phyloP scores from a whole-genome alignment of 2,329 filamentous ascomycete genomes.

The Diplodia scrobiculata region DNA sequence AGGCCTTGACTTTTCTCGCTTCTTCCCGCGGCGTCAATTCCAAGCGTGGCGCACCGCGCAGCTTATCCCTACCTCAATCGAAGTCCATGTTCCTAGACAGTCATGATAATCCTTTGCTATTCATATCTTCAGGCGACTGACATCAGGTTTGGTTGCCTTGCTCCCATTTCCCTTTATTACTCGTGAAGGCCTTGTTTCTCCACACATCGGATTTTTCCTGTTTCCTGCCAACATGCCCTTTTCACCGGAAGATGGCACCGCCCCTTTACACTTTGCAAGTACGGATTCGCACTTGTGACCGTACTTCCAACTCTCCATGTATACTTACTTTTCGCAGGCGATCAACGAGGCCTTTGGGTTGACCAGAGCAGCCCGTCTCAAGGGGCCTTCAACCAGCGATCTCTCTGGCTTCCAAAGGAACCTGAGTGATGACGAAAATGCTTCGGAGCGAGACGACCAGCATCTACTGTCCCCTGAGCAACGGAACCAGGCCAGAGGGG shows the following conservation, averaged over 20 bases:
- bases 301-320: background rate
- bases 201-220: too few species aligned
- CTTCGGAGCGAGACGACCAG: constrained; percentile 4
- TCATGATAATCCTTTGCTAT: background rate
- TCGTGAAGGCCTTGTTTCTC: background rate
- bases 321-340: background rate
- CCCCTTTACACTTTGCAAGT: background rate
- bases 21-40: background rate
- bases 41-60: background rate
- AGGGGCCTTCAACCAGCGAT: constrained; percentile 6
- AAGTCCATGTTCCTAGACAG: background rate
- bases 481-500: background rate
- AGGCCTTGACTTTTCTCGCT: background rate
- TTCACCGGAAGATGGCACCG: background rate
- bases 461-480: background rate
- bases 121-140: background rate
- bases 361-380: constrained; percentile 4
- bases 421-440: background rate
- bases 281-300: background rate
- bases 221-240: background rate
- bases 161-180: background rate
- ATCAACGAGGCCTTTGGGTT: background rate
- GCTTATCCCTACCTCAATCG: constrained; percentile 10
- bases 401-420: background rate
- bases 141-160: background rate